These are phyloP conservation scores for Fraxinus albicans DNA, from an alignment of 305 asterid species.

Conservation along the genomic window DNA sequence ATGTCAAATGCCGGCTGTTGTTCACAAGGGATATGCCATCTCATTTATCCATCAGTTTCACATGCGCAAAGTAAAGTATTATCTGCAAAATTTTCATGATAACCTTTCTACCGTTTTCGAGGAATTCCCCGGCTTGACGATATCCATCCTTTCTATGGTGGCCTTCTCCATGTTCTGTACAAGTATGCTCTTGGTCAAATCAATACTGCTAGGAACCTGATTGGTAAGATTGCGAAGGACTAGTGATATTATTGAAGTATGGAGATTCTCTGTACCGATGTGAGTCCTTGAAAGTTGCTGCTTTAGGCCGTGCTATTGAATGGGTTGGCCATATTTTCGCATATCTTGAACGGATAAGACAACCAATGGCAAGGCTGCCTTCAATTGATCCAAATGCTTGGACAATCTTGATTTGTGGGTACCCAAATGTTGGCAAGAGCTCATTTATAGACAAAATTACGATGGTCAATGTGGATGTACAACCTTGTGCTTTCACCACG, in stretches of 20 bases:
- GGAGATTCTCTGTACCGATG: slow-evolving; percentile 83
- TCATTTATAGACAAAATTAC: slow-evolving; percentile 87
- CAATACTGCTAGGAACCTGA: slow-evolving; percentile 77
- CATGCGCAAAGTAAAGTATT: slow-evolving; percentile 88
- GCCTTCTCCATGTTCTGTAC: slow-evolving; percentile 87
- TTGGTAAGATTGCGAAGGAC: slow-evolving; percentile 74
- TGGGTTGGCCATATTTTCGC: slow-evolving; percentile 85
- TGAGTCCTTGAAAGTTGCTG: slow-evolving; percentile 73
- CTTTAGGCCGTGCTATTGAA: slow-evolving; percentile 73
- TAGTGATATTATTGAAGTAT: slow-evolving; percentile 76
- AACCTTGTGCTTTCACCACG: slow-evolving; percentile 90
- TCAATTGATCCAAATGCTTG: slow-evolving; percentile 90
- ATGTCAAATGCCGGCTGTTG: slow-evolving; percentile 86
- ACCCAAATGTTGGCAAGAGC: slow-evolving; percentile 52
- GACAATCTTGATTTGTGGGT: slow-evolving; percentile 92
- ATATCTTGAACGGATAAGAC: slow-evolving; percentile 87
- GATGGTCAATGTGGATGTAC: slow-evolving; percentile 88
- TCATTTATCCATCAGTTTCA: slow-evolving; percentile 84
- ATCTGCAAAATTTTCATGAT: slow-evolving; percentile 70
- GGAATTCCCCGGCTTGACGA: slow-evolving; percentile 85
- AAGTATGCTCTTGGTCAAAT: slow-evolving; percentile 94
- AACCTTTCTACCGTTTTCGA: slow-evolving; percentile 79
- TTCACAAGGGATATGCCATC: slow-evolving; percentile 93
- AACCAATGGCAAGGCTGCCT: slow-evolving; percentile 89
- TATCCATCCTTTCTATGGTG: slow-evolving; percentile 93